These are phyloP conservation scores for Pilobolus umbonatus DNA, from an alignment of 192 early-diverging fungal genomes.

Conservation along the genomic window DNA sequence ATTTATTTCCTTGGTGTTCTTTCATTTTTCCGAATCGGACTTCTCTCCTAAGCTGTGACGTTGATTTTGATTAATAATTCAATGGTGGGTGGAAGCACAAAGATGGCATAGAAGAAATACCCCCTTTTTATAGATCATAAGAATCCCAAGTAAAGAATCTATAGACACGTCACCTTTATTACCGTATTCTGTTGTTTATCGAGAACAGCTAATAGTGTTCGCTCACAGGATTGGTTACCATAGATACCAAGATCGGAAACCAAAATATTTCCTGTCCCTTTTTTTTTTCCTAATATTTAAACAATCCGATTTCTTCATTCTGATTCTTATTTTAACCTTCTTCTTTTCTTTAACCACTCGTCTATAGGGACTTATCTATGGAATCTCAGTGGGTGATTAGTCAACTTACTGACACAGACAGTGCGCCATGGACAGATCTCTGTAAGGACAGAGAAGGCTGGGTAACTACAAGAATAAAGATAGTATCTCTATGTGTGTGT, in stretches of 20 bases:
- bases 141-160: no score
- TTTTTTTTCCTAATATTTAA: background rate
- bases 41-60: background rate
- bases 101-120: no score
- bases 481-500: background rate
- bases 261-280: background rate
- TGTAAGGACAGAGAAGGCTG: slow-evolving; percentile 38
- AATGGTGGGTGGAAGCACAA: background rate
- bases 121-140: no score
- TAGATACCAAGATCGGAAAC: no score
- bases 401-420: background rate
- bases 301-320: background rate
- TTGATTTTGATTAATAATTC: background rate
- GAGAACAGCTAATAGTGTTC: no score
- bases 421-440: background rate
- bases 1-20: background rate
- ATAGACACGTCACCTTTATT: no score
- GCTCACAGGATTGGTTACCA: no score
- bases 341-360: background rate
- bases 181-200: no score
- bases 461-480: slow-evolving; percentile 18
- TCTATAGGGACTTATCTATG: background rate
- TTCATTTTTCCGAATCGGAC: background rate
- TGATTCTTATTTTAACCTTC: background rate
- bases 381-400: slow-evolving; percentile 1